A percentile compares a stretch with the other conserved stretches of the same genome.
phyloP scores from a whole-genome alignment of 2,329 filamentous ascomycete species.

The Coniochaeta hoffmannii region DNA sequence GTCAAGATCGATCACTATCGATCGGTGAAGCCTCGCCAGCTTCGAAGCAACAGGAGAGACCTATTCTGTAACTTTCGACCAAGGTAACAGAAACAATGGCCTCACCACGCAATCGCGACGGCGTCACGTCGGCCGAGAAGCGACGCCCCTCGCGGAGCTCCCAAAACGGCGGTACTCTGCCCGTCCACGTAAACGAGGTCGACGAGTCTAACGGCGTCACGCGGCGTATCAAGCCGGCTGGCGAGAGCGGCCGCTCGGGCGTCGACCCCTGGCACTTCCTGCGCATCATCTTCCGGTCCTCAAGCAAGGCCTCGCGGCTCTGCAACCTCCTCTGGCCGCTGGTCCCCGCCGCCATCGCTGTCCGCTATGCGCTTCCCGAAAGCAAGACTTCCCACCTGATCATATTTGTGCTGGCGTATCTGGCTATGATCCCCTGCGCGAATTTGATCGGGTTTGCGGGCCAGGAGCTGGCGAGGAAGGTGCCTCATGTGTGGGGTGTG shows the following conservation, averaged over 20 bases:
- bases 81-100: neutral
- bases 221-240: conserved; percentile 27
- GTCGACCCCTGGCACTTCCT: conserved; percentile 59
- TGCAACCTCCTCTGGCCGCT: conserved; percentile 71
- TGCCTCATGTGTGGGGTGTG: conserved; percentile 65
- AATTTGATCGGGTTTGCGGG: conserved; percentile 71
- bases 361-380: conserved; percentile 34
- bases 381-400: conserved; percentile 38
- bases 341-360: conserved; percentile 63
- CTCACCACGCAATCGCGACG: neutral
- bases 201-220: neutral
- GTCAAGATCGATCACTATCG: neutral
- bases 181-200: neutral
- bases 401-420: conserved; percentile 64
- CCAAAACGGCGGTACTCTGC: neutral
- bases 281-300: conserved; percentile 55
- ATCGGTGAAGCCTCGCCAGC: neutral
- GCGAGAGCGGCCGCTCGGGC: conserved; percentile 62
- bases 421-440: conserved; percentile 70
- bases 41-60: neutral
- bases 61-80: neutral
- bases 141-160: neutral
- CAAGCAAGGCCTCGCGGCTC: conserved; percentile 52
- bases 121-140: neutral
- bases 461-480: conserved; percentile 63